A percentile compares a stretch with the other conserved stretches of the same genome.
These are phyloP conservation scores for Aspergillus aculeatinus DNA, from an alignment of 2,329 filamentous ascomycete genomes.

Conservation along the genomic window DNA sequence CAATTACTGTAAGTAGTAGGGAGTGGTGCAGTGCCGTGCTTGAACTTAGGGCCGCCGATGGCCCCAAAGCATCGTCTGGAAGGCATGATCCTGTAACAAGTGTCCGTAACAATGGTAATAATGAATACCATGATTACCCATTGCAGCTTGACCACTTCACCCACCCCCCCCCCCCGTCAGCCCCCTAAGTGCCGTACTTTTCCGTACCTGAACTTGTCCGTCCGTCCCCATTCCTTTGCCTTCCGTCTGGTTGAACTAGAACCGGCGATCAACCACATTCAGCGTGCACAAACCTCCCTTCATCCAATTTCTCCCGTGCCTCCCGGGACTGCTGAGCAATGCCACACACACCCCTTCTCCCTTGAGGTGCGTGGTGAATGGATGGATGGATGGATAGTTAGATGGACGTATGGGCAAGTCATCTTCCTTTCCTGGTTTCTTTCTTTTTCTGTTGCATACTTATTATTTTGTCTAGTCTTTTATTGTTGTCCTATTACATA, in stretches of 20 bases:
- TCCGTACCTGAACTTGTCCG: conserved; percentile 17
- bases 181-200: conserved; percentile 6
- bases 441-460: conserved; percentile 1
- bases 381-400: no score
- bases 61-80: not conserved
- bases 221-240: conserved; percentile 27
- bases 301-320: conserved; percentile 19
- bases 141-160: not conserved
- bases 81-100: conserved; percentile 2
- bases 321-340: conserved; percentile 24
- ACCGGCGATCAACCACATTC: conserved; percentile 31
- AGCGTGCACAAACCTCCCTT: conserved; percentile 27
- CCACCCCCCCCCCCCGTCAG: not conserved
- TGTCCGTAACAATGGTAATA: conserved; percentile 9
- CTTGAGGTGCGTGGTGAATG: conserved; percentile 8
- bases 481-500: conserved; percentile 6
- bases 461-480: conserved; percentile 4
- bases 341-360: conserved; percentile 18
- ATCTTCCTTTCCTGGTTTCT: conserved; percentile 19
- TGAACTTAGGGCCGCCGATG: not conserved
- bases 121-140: conserved; percentile 8
- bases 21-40: not conserved
- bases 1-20: not conserved
- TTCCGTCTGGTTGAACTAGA: conserved; percentile 25
- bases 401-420: not conserved